These are phyloP conservation scores for Xylona heveae DNA, from an alignment of 495 filamentous ascomycete species.

Conservation along the genomic window DNA sequence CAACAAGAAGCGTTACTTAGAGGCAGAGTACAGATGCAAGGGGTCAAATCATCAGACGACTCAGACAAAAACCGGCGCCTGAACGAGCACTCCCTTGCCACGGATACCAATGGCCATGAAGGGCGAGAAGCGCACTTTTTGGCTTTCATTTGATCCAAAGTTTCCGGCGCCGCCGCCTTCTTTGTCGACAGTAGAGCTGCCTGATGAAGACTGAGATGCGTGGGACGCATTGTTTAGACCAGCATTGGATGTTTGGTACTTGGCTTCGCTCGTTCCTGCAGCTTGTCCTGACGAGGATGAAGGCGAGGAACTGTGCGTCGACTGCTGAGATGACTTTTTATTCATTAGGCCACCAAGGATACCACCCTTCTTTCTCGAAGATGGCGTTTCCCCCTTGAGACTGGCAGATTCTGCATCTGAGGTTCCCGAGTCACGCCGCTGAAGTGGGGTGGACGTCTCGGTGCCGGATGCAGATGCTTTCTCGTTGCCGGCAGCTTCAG, in stretches of 20 bases:
- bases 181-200: neutral
- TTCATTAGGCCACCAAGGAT: conserved; percentile 29
- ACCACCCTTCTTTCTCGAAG: conserved; percentile 20
- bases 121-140: conserved; percentile 57
- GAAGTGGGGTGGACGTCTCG: conserved; percentile 6
- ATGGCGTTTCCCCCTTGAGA: conserved; percentile 18
- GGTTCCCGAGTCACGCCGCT: conserved; percentile 19
- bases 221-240: neutral
- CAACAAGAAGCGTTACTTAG: too few species aligned
- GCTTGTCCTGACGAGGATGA: too few species aligned
- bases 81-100: conserved; percentile 60
- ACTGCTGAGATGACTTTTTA: too few species aligned
- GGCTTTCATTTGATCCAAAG: conserved; percentile 9
- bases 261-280: conserved; percentile 1
- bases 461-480: conserved; percentile 10
- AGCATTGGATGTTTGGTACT: neutral
- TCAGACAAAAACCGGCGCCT: conserved; percentile 76
- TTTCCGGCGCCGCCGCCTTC: conserved; percentile 1
- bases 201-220: neutral
- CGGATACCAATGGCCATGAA: conserved; percentile 77
- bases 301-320: too few species aligned
- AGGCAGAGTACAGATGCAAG: too few species aligned
- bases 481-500: conserved; percentile 22
- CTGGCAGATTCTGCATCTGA: conserved; percentile 4
- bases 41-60: too few species aligned